These are phyloP conservation scores for Przewalskia tangutica DNA, from an alignment of 257 asterid genomes.

Conservation along the genomic window DNA sequence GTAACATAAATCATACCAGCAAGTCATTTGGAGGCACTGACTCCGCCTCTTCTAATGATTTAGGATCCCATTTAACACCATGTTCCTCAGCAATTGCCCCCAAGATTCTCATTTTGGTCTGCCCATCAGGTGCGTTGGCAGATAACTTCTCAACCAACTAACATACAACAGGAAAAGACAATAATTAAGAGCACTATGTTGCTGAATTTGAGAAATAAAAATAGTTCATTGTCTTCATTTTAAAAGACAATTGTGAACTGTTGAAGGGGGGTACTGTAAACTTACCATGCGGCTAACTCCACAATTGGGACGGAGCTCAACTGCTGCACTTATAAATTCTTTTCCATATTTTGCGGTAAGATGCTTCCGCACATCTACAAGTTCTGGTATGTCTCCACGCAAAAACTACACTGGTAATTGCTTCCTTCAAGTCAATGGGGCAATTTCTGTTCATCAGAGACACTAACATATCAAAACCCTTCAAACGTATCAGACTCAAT, in stretches of 20 bases:
- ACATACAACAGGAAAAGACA: slow-evolving; percentile 15
- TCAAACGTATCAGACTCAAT: not conserved
- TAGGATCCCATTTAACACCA: slow-evolving; percentile 69
- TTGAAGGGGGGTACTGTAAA: slow-evolving; percentile 7
- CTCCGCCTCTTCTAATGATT: slow-evolving; percentile 41
- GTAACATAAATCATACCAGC: slow-evolving; percentile 37
- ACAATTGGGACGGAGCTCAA: slow-evolving; percentile 82
- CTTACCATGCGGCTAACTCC: slow-evolving; percentile 93
- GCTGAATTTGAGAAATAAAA: not conserved
- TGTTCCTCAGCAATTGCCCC: slow-evolving; percentile 75
- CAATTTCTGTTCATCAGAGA: slow-evolving; percentile 47
- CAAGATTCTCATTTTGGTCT: slow-evolving; percentile 54
- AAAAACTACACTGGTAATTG: slow-evolving; percentile 72
- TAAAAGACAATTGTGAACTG: not conserved
- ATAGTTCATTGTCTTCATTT: not conserved
- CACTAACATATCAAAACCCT: not conserved
- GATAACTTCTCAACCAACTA: slow-evolving; percentile 93
- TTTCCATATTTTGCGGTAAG: slow-evolving; percentile 82
- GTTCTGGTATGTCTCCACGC: slow-evolving; percentile 94
- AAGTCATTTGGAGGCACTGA: slow-evolving; percentile 36
- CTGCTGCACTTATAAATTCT: slow-evolving; percentile 68
- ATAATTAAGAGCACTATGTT: slow-evolving; percentile 2
- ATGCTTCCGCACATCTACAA: slow-evolving; percentile 65
- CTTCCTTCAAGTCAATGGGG: slow-evolving; percentile 96
- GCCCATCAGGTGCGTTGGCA: slow-evolving; percentile 73